Conservation (phyloP, 352 stramenopile genomes). For the Phytophthora sojae region DNA sequence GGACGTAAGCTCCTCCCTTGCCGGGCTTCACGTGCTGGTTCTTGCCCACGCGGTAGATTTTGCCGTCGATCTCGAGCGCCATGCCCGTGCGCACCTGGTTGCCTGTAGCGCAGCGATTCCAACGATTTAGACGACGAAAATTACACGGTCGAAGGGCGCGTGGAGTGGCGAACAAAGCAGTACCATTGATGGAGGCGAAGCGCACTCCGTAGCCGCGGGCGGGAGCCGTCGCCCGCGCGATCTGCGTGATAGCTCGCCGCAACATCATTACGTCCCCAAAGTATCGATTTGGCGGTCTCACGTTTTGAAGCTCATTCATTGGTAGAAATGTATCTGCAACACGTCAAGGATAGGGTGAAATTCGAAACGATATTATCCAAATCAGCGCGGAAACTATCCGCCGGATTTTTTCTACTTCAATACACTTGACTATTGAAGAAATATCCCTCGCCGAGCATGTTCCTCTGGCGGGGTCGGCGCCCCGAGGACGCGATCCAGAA, state of each 20-base stretch:
- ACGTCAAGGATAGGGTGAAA: background rate
- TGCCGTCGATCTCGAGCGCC: slow-evolving; percentile 84
- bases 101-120: slow-evolving; percentile 43
- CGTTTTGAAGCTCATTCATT: slow-evolving; percentile 15
- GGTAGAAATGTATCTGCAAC: slow-evolving; percentile 13
- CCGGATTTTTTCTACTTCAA: slow-evolving; percentile 14
- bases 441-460: slow-evolving; percentile 38
- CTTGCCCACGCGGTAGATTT: slow-evolving; percentile 88
- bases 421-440: background rate
- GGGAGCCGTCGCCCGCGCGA: slow-evolving; percentile 31
- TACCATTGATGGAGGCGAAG: slow-evolving; percentile 79
- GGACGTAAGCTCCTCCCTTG: slow-evolving; percentile 85
- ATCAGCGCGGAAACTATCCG: background rate
- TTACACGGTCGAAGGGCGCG: background rate
- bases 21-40: slow-evolving; percentile 87
- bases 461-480: slow-evolving; percentile 46
- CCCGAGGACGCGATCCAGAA: slow-evolving; percentile 57
- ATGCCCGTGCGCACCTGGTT: slow-evolving; percentile 87
- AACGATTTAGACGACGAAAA: background rate
- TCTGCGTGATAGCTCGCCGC: slow-evolving; percentile 48
- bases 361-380: slow-evolving; percentile 4
- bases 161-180: background rate
- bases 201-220: slow-evolving; percentile 46
- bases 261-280: slow-evolving; percentile 37
- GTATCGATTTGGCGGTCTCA: slow-evolving; percentile 17